phyloP scores from a whole-genome alignment of 306 rosid genomes.

The Cucurbita maxima region DNA sequence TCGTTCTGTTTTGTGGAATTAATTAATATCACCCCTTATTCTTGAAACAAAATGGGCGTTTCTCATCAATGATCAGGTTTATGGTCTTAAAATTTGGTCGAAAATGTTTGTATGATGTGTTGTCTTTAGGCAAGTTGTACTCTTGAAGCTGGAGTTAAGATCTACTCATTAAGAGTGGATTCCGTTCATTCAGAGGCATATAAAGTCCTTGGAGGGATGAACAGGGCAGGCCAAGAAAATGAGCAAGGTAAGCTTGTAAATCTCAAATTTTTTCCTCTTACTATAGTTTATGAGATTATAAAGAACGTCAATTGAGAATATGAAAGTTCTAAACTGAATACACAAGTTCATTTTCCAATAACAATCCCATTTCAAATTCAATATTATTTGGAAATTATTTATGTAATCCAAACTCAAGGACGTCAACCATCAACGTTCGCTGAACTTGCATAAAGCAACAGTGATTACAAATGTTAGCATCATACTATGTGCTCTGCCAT shows the following conservation, averaged over 20 bases:
- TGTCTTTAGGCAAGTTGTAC: conserved; percentile 80
- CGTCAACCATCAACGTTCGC: neutral
- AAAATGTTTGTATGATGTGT: neutral
- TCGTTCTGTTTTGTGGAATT: neutral
- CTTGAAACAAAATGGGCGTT: neutral
- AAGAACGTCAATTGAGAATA: neutral
- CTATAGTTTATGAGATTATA: no score
- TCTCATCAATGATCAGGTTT: neutral
- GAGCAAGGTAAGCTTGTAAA: conserved; percentile 45
- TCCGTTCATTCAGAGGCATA: conserved; percentile 93
- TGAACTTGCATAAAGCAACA: neutral
- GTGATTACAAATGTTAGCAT: neutral
- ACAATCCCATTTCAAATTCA: neutral
- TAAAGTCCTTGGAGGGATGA: conserved; percentile 96
- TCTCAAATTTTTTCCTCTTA: conserved; percentile 1
- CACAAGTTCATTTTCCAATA: neutral
- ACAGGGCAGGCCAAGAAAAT: conserved; percentile 80
- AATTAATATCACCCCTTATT: neutral
- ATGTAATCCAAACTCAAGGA: neutral
- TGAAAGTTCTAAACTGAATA: neutral
- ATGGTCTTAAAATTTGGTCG: neutral
- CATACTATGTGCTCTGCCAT: neutral
- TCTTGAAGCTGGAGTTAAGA: conserved; percentile 93
- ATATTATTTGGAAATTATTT: neutral
- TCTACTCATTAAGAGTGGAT: conserved; percentile 82